Base-by-base conservation (phyloP, 495 filamentous ascomycete species). In the Hypoxylon rickii region DNA sequence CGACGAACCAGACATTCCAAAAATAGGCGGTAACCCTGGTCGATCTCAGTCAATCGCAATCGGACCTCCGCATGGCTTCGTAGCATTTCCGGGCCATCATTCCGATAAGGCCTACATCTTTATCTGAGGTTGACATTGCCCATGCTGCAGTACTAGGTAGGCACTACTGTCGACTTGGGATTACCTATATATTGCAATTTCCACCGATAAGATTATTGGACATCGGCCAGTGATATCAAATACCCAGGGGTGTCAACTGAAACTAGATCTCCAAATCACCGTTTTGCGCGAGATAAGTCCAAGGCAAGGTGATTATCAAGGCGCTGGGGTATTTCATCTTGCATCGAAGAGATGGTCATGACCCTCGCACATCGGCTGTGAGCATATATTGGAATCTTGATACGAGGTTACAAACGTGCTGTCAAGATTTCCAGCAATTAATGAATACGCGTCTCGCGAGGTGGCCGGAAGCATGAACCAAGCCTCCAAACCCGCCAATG, bases 381-480 rank as follows among this genome's bases (percentile, higher is more conserved):
- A 39, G 48, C 59, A 63, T 63, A 51, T 61, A 63, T 63, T 57
- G 51, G 45, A 49, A 57, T 46, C 48, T 53, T 53, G 59, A 63
- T 63, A 63, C 59, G 59, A 57, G 59, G 59, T 63, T 57, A 53
- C 59, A 48, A 31, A 51, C 34, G 16, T 40, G 46, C 45, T 13
- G 26, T 43, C 40, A 46, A 29, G 51, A 24, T 18, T 38, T 43
- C 38, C 37, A 29, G 48, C 46, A 53, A 36, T 53, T 57, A 57
- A 50, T 49, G 24, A 49, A 63, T 49, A 44, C 39, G 10, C 24
- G 17, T 40, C 40, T 54, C 26, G 59, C 53, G 48, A 63, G 53
- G 59, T 63, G 39, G 32, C 43, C 24, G 12, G 56, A 53, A 47
- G 21, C 36, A 53, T 36, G 42, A 48, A 34, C 17, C 53, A 31